Evolutionary conservation across 345 rosid species (phyloP).

Genomic region (Schrenkiella parvula): DNA sequence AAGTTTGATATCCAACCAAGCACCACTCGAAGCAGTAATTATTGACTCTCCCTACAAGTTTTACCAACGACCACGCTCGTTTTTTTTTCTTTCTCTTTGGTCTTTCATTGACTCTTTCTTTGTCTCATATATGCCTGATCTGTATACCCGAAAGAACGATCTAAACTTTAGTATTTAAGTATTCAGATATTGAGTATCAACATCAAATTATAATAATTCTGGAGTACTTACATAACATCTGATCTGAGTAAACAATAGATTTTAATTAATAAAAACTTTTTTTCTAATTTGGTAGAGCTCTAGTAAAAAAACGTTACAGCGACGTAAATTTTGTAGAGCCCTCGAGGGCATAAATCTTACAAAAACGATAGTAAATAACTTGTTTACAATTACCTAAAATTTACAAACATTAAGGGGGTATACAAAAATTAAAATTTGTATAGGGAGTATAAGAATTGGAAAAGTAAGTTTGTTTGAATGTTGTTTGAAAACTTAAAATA

Average conservation of each 20-base stretch:
- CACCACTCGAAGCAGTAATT: conserved; percentile 1
- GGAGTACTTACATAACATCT: too few species aligned
- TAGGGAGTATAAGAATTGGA: neutral
- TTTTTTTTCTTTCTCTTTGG: neutral
- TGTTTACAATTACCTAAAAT: neutral
- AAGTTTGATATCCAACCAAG: neutral
- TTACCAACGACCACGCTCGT: conserved; percentile 13
- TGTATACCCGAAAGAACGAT: neutral
- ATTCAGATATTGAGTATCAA: neutral
- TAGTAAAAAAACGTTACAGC: too few species aligned
- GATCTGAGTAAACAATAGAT: neutral
- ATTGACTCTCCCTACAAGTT: conserved; percentile 1
- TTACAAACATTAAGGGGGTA: neutral
- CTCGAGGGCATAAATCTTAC: neutral
- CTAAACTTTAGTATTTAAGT: neutral
- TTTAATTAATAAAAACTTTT: too few species aligned
- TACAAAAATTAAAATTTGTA: neutral
- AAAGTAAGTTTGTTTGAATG: neutral
- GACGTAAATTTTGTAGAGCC: too few species aligned
- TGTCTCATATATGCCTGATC: conserved; percentile 4
- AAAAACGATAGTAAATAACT: neutral
- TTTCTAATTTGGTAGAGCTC: neutral
- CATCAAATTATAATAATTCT: neutral
- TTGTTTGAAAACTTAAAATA: neutral
- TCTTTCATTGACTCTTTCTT: conserved; percentile 22